These are phyloP conservation scores for Elaeagnus macrophylla DNA, from an alignment of 306 rosid species.

Conservation along the genomic window DNA sequence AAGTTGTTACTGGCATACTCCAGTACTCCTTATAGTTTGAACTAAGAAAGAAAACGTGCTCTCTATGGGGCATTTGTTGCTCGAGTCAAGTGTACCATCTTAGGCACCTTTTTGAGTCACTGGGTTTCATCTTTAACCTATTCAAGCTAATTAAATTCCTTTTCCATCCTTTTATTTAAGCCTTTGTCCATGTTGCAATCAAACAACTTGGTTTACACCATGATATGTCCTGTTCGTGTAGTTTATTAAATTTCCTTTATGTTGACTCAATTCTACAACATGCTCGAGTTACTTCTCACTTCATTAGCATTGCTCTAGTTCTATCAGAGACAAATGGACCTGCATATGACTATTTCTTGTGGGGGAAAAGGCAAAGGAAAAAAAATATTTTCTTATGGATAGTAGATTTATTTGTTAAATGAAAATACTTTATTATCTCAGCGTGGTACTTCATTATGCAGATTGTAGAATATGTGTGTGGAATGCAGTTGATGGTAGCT, in stretches of 20 bases:
- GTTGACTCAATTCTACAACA: background rate
- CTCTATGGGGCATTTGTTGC: conserved; percentile 3
- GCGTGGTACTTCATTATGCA: conserved; percentile 22
- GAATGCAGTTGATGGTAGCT: conserved; percentile 94
- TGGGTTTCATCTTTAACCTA: too few species aligned
- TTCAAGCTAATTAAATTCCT: too few species aligned
- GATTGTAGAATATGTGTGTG: conserved; percentile 97
- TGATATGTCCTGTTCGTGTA: too few species aligned
- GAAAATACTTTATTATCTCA: conserved; percentile 9
- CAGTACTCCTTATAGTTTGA: background rate
- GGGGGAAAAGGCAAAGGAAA: too few species aligned
- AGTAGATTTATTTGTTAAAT: too few species aligned
- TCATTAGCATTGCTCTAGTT: background rate
- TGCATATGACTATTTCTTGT: too few species aligned
- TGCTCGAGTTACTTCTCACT: background rate
- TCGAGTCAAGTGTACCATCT: background rate
- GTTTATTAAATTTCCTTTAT: background rate
- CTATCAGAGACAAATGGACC: too few species aligned
- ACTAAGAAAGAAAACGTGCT: background rate
- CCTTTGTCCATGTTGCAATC: background rate
- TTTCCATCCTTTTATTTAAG: background rate
- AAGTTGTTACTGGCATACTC: too few species aligned
- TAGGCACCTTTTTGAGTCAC: background rate
- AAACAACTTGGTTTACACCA: too few species aligned
- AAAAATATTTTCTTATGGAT: too few species aligned